These are phyloP conservation scores for Sclerotinia borealis DNA, from an alignment of 2,329 filamentous ascomycete genomes.

Conservation along the genomic window DNA sequence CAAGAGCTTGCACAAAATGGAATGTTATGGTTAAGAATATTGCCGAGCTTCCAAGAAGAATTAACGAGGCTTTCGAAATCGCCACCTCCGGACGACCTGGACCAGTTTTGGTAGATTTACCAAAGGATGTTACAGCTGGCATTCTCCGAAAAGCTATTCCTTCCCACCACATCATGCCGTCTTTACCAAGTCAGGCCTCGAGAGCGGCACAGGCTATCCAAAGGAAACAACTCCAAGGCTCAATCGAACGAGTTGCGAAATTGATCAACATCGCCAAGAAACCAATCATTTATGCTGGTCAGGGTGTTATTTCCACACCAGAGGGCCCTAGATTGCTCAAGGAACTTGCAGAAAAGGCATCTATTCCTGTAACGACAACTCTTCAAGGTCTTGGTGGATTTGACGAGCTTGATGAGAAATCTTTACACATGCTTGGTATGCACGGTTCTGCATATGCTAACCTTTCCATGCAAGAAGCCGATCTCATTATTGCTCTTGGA, in stretches of 20 bases:
- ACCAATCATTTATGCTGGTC: constrained; percentile 90
- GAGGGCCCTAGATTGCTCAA: constrained; percentile 75
- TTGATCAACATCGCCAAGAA: constrained; percentile 88
- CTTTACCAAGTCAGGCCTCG: constrained; percentile 79
- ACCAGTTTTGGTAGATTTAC: constrained; percentile 89
- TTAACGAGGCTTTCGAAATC: constrained; percentile 98
- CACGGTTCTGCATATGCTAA: constrained; percentile 96
- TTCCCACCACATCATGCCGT: constrained; percentile 50
- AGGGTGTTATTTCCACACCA: constrained; percentile 75
- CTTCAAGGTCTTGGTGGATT: constrained; percentile 89
- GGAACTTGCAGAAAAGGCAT: constrained; percentile 82
- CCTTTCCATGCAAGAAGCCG: constrained; percentile 95
- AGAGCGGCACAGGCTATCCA: constrained; percentile 70
- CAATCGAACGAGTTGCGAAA: constrained; percentile 70
- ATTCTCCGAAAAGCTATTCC: constrained; percentile 81
- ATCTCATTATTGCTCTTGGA: constrained; percentile 91
- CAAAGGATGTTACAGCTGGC: constrained; percentile 90
- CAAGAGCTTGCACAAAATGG: constrained; percentile 95
- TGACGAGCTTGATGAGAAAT: constrained; percentile 89
- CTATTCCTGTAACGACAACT: constrained; percentile 92
- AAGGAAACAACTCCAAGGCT: constrained; percentile 64
- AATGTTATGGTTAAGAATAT: constrained; percentile 98
- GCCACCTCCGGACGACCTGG: constrained; percentile 90
- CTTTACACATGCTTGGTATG: constrained; percentile 98
- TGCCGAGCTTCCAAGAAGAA: constrained; percentile 84